phyloP scores from a whole-genome alignment of 306 rosid species.

The Cercis canadensis region DNA sequence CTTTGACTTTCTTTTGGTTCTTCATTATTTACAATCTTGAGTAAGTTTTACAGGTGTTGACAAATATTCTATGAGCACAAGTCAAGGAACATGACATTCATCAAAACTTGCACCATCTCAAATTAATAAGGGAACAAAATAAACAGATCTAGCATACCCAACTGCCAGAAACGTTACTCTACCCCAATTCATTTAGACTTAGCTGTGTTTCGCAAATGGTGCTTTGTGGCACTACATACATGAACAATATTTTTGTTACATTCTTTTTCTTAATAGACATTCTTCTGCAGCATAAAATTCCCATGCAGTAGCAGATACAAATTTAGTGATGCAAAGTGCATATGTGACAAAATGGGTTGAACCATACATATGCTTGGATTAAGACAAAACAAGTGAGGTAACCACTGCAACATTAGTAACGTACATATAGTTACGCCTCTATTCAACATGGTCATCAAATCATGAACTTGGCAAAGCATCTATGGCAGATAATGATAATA shows the following conservation, averaged over 20 bases:
- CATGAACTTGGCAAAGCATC: not conserved
- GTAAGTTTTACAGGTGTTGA: slow-evolving; percentile 15
- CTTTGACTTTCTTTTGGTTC: not conserved
- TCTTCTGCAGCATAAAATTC: too few relatives aligned
- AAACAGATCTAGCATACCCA: not conserved
- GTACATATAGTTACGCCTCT: not conserved
- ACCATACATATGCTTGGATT: not conserved
- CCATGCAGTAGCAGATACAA: too few relatives aligned
- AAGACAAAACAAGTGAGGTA: not conserved
- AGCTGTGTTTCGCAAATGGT: too few relatives aligned
- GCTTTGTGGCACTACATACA: too few relatives aligned
- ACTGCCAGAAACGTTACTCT: not conserved
- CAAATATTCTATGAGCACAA: not conserved
- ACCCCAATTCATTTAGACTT: too few relatives aligned
- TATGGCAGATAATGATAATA: not conserved
- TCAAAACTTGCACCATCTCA: slow-evolving; percentile 14
- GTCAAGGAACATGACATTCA: slow-evolving; percentile 1
- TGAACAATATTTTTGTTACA: not conserved
- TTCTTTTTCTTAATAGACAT: too few relatives aligned
- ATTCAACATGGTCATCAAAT: not conserved
- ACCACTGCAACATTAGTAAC: not conserved
- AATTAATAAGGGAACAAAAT: not conserved
- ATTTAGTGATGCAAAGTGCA: not conserved
- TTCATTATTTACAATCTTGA: not conserved
- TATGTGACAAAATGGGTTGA: not conserved